Evolutionary conservation across 345 rosid genomes (phyloP), one percentile per base, ranked within the genome.

Genomic region (Eucalyptus erythrocorys): DNA sequence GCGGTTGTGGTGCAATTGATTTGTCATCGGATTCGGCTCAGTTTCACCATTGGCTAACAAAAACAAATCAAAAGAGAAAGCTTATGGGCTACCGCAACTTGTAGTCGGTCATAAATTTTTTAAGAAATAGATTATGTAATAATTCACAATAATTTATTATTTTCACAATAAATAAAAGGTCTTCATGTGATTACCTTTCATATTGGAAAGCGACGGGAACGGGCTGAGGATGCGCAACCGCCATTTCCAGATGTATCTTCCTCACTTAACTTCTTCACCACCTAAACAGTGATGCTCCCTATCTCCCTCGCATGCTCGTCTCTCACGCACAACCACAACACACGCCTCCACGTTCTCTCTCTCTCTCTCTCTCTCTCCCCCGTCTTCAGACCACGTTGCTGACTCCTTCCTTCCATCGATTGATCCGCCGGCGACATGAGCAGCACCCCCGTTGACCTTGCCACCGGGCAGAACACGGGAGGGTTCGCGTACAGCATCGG

Each of bases 121-220:
- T 51, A 51, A 51, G 57, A 7, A 7, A 0, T 21, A 10, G 2
- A 1, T 51, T 21, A 7, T 8, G 21, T 21, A 51, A 1, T 51
- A 51, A 19, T 51, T 51, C 19, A 19, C 7, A 51, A 51, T 19
- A 19, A 1, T 17, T 17, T 17, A 21, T 51, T 21, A 21, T 51
- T 19, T 0, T 51, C 0, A 51, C 4, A 7, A 1, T 51, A 21
- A 51, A 21, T 51, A 17, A 51, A 51, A 7, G 8, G 2, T 1
- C 10, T 48, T 51, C 55, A 7, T 51, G 2, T 17, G 55, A 51
- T 51, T 19, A 21, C 10, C 8, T 51, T 51, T 1, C 10, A 0
- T 17, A 2, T 32, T n/a, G 7, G 79, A 68, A 68, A 34, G 43
- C 80, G 43, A 34, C 81, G 0, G 14, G 1, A 37, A 55, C 24